These are phyloP conservation scores for Ascochyta rabiei DNA, from an alignment of 2,329 filamentous ascomycete species.

Conservation along the genomic window DNA sequence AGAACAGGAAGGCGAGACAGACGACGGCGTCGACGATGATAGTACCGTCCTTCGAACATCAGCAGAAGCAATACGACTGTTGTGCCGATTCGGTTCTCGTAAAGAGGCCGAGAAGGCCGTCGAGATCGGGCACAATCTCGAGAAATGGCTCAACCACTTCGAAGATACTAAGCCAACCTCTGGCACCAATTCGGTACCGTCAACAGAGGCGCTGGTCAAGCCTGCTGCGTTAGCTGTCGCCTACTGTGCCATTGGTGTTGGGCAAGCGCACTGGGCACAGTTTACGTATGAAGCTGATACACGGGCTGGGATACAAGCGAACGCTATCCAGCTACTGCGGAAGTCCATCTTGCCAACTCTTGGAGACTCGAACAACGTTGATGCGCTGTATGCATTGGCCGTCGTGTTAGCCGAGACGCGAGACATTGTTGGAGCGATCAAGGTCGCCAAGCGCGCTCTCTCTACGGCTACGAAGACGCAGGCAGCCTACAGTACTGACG, in stretches of 20 bases:
- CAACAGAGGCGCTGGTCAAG: constrained; percentile 56
- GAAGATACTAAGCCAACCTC: constrained; percentile 35
- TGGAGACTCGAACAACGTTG: constrained; percentile 70
- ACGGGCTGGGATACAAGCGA: constrained; percentile 74
- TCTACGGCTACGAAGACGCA: constrained; percentile 56
- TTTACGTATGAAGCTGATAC: constrained; percentile 76
- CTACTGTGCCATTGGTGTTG: constrained; percentile 85
- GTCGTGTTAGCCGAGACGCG: constrained; percentile 88
- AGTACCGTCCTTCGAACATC: constrained; percentile 77
- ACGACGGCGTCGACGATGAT: constrained; percentile 78
- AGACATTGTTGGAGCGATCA: constrained; percentile 79
- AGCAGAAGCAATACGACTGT: constrained; percentile 76
- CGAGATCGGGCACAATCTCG: constrained; percentile 71
- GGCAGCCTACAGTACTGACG: constrained; percentile 39
- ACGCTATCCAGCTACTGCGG: constrained; percentile 77
- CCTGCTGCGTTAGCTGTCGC: constrained; percentile 65
- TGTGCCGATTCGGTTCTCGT: constrained; percentile 80
- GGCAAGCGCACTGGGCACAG: constrained; percentile 85
- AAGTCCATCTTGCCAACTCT: constrained; percentile 73
- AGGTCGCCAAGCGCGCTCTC: constrained; percentile 78
- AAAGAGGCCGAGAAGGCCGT: constrained; percentile 80
- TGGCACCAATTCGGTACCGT: constrained; percentile 33
- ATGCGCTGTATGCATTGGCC: constrained; percentile 79
- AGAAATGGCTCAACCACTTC: constrained; percentile 72
- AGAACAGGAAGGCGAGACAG: constrained; percentile 72